These are phyloP conservation scores for Mycena floridula DNA, from an alignment of 768 basidiomycete species.

Conservation along the genomic window DNA sequence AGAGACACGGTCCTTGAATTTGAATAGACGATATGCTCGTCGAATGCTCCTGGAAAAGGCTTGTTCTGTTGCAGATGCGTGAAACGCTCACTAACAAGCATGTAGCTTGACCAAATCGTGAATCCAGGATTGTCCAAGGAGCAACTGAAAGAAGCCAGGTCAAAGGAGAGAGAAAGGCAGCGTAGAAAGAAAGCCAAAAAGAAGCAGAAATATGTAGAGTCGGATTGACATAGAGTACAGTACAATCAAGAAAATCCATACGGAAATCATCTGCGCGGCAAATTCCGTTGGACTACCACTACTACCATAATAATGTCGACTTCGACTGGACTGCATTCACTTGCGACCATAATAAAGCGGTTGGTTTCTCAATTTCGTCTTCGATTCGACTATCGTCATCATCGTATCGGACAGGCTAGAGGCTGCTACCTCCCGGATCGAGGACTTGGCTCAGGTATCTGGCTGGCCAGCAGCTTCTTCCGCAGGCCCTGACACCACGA, in stretches of 20 bases:
- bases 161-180: constrained; percentile 69
- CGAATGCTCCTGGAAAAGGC: constrained; percentile 72
- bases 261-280: too few relatives aligned
- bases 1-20: constrained; percentile 76
- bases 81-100: neutral
- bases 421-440: constrained; percentile 90
- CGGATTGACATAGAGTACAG: too few relatives aligned
- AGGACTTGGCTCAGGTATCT: constrained; percentile 69
- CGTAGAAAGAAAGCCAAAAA: constrained; percentile 76
- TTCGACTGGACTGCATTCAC: constrained; percentile 59
- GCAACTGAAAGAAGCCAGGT: constrained; percentile 62
- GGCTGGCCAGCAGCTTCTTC: constrained; percentile 11
- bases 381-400: too few relatives aligned
- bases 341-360: constrained; percentile 83
- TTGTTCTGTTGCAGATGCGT: constrained; percentile 27
- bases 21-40: constrained; percentile 77
- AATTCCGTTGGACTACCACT: too few relatives aligned
- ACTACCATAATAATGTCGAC: constrained; percentile 14
- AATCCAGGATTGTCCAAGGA: constrained; percentile 78
- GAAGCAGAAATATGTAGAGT: constrained; percentile 28
- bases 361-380: constrained; percentile 24
- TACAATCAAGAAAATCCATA: too few relatives aligned
- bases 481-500: constrained; percentile 11
- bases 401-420: constrained; percentile 57
- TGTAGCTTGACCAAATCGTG: constrained; percentile 64